Percentiles rank a stretch among this genome's conserved stretches.
phyloP scores from a whole-genome alignment of 1,139 yeast species.

The Hansenula sp. region DNA sequence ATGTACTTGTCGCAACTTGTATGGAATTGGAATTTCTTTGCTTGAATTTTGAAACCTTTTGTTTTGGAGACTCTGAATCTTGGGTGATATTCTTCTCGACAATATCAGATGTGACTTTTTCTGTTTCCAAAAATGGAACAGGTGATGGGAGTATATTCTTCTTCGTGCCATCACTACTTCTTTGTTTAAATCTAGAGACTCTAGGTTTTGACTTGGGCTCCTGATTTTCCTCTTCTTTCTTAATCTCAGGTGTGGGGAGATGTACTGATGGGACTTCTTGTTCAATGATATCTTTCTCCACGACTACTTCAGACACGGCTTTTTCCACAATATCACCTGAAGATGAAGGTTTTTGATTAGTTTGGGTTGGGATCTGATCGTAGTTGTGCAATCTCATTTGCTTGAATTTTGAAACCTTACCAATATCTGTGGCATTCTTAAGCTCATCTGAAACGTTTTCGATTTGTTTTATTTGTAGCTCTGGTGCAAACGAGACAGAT shows the following conservation, averaged over 20 bases:
- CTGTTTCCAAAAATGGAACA: no score
- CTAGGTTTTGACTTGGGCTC: not conserved
- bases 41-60: no score
- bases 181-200: constrained; percentile 3
- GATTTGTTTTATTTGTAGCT: constrained; percentile 48
- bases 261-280: not conserved
- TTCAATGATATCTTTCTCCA: constrained; percentile 4
- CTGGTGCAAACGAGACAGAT: constrained; percentile 46
- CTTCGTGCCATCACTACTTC: not conserved
- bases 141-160: not conserved
- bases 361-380: not conserved
- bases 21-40: no score
- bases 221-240: not conserved
- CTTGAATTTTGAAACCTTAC: constrained; percentile 3
- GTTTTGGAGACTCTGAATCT: no score
- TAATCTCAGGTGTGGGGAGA: not conserved
- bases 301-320: constrained; percentile 5
- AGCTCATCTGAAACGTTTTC: constrained; percentile 41
- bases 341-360: not conserved
- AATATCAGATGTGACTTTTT: no score
- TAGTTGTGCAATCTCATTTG: constrained; percentile 1
- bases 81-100: no score
- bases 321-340: not conserved
- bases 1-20: no score
- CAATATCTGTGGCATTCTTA: not conserved